phyloP scores from a whole-genome alignment of 129 eudicot species.

The Flaveria bidentis region DNA sequence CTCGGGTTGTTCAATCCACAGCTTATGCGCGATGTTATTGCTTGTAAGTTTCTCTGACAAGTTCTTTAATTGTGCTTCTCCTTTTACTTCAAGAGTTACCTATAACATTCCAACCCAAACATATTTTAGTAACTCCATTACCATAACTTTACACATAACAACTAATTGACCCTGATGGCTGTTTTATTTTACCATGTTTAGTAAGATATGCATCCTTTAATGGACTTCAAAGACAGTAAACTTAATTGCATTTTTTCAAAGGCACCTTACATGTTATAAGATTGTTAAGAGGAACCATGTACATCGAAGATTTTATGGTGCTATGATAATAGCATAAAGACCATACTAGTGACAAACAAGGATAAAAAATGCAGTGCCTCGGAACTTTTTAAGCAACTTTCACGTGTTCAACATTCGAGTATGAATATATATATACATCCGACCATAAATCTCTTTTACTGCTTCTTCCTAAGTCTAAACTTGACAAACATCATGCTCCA shows the following conservation, averaged over 20 bases:
- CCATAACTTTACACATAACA: not conserved
- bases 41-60: slow-evolving; percentile 72
- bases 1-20: slow-evolving; percentile 97
- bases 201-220: not conserved
- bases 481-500: not conserved
- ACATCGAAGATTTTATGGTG: not conserved
- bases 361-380: not conserved
- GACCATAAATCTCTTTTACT: not conserved
- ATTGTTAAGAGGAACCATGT: too few relatives aligned
- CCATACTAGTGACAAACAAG: not conserved
- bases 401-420: not conserved
- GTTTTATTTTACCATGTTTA: not conserved
- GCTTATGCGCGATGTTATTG: slow-evolving; percentile 70
- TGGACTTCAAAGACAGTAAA: too few relatives aligned
- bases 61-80: slow-evolving; percentile 66
- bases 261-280: not conserved
- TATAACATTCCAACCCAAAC: slow-evolving; percentile 14
- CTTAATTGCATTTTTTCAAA: not conserved
- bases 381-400: not conserved
- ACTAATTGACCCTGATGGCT: not conserved
- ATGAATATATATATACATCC: not conserved
- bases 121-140: slow-evolving; percentile 8
- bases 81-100: slow-evolving; percentile 92
- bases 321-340: not conserved
- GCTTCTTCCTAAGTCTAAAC: not conserved